Evolutionary conservation across 495 filamentous ascomycete genomes (phyloP).

Genomic region (Stereocaulon alpinum): DNA sequence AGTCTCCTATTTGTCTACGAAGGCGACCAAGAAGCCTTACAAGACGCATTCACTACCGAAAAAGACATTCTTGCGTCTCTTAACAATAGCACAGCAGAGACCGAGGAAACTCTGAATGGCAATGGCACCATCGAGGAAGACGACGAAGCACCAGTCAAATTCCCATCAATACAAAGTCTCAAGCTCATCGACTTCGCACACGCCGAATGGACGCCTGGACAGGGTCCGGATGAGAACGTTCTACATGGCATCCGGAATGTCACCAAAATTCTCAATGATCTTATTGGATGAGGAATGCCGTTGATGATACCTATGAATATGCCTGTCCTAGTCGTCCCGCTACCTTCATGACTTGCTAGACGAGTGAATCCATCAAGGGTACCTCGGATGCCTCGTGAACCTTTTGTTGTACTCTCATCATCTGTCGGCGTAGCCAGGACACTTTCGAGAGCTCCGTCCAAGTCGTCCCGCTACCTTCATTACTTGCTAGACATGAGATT

Average conservation of each 20-base stretch:
- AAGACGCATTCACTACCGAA: constrained; percentile 53
- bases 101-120: constrained; percentile 8
- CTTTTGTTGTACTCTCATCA: no score
- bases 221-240: constrained; percentile 80
- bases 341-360: background rate
- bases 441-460: no score
- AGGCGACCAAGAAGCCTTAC: constrained; percentile 63
- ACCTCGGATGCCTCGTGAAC: no score
- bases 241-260: constrained; percentile 67
- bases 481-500: no score
- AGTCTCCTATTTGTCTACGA: constrained; percentile 89
- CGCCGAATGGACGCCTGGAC: constrained; percentile 72
- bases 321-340: no score
- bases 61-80: constrained; percentile 26
- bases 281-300: constrained; percentile 28
- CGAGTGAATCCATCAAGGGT: background rate
- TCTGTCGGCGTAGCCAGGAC: no score
- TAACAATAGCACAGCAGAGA: background rate
- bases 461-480: no score
- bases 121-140: constrained; percentile 40
- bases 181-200: constrained; percentile 98
- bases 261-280: constrained; percentile 55
- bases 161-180: constrained; percentile 65
- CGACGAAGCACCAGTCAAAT: constrained; percentile 53
- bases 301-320: no score